Percentiles rank a stretch among this genome's conserved stretches.
These are phyloP conservation scores for Hypoxylon sp. DNA, from an alignment of 2,329 filamentous ascomycete genomes.

Conservation along the genomic window DNA sequence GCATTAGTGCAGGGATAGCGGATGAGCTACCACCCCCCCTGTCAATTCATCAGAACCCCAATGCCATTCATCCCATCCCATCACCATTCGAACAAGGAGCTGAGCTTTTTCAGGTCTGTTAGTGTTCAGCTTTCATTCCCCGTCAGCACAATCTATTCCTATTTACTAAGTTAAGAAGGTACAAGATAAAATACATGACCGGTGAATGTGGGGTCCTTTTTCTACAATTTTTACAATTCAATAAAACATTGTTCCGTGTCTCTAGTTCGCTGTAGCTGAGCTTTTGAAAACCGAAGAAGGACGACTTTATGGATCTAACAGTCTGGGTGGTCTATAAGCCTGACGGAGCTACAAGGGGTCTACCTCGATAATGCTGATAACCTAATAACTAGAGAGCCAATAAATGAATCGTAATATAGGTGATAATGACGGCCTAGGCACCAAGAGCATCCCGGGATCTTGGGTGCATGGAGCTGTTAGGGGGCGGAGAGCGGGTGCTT, in stretches of 20 bases:
- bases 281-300: conserved; percentile 1
- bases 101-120: conserved; percentile 47
- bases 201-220: conserved; percentile 6
- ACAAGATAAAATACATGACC: conserved; percentile 13
- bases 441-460: conserved; percentile 53
- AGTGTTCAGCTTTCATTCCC: conserved; percentile 43
- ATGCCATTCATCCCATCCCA: conserved; percentile 33
- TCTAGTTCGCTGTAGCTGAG: conserved; percentile 20
- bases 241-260: conserved; percentile 23
- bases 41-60: conserved; percentile 40
- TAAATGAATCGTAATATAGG: conserved; percentile 47
- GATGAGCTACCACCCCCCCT: conserved; percentile 41
- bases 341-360: conserved; percentile 6
- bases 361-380: conserved; percentile 27
- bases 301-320: background rate
- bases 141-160: conserved; percentile 32
- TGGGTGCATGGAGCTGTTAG: conserved; percentile 53
- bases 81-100: conserved; percentile 44
- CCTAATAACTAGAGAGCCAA: conserved; percentile 31
- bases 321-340: background rate
- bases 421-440: conserved; percentile 43
- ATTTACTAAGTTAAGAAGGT: conserved; percentile 42
- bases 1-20: conserved; percentile 46
- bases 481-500: conserved; percentile 46
- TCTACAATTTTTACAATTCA: conserved; percentile 7